Conservation (phyloP, 108 stramenopile genomes). For the Cylindrotheca closterium region DNA sequence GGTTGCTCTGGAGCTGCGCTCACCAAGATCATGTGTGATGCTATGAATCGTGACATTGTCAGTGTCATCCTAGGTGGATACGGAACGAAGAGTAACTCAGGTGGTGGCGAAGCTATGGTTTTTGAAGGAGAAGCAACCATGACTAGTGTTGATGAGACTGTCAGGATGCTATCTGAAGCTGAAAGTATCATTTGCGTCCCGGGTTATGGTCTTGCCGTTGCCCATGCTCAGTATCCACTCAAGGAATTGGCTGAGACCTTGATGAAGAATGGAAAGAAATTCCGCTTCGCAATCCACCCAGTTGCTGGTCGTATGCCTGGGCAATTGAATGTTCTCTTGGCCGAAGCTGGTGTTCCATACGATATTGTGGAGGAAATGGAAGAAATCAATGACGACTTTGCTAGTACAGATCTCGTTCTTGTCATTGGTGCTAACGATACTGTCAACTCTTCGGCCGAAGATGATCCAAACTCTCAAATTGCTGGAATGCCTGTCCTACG, state of each 20-base stretch:
- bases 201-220: slow-evolving; percentile 98
- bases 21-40: slow-evolving; percentile 99
- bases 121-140: slow-evolving; percentile 92
- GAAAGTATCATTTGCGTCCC: slow-evolving; percentile 95
- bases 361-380: slow-evolving; percentile 99
- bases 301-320: slow-evolving; percentile 99
- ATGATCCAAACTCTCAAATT: slow-evolving; percentile 96
- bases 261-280: slow-evolving; percentile 85
- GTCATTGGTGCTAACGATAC: slow-evolving; percentile 99
- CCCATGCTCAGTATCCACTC: slow-evolving; percentile 96
- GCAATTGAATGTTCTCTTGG: slow-evolving; percentile 97
- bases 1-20: slow-evolving; percentile 98
- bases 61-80: slow-evolving; percentile 96
- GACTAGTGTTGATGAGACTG: slow-evolving; percentile 82
- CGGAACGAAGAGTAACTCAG: slow-evolving; percentile 81
- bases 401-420: slow-evolving; percentile 87
- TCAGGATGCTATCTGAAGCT: slow-evolving; percentile 82
- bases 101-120: slow-evolving; percentile 85
- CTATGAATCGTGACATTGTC: slow-evolving; percentile 96
- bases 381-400: slow-evolving; percentile 96
- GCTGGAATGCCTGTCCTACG: slow-evolving; percentile 96
- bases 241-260: slow-evolving; percentile 93
- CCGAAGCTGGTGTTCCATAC: slow-evolving; percentile 99
- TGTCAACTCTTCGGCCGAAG: slow-evolving; percentile 95
- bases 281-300: slow-evolving; percentile 96